These are phyloP conservation scores for Lentinula raphanica DNA, from an alignment of 768 basidiomycete genomes.

Conservation along the genomic window DNA sequence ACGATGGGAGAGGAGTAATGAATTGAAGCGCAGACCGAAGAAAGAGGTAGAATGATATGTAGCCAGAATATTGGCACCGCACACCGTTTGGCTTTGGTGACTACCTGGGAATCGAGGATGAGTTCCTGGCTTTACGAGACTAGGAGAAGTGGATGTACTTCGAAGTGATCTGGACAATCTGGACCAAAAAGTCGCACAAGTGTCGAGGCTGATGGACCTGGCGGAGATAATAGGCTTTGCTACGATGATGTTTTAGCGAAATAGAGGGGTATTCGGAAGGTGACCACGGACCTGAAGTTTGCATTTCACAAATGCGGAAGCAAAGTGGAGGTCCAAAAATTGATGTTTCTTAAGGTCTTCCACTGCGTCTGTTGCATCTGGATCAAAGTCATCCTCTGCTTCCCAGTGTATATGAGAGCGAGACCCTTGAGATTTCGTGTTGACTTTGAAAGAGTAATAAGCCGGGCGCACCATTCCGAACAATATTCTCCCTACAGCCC, in stretches of 20 bases:
- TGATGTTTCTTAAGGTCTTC: constrained; percentile 85
- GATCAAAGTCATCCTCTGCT: constrained; percentile 83
- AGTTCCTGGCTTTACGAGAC: background rate
- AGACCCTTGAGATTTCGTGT: background rate
- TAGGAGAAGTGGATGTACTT: constrained; percentile 41
- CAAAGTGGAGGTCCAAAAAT: constrained; percentile 87
- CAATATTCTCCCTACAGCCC: constrained; percentile 66
- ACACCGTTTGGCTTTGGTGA: constrained; percentile 89
- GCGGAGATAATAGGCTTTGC: constrained; percentile 92
- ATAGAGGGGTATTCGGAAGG: background rate
- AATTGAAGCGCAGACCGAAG: constrained; percentile 81
- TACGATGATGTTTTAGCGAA: constrained; percentile 18
- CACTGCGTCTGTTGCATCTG: constrained; percentile 78
- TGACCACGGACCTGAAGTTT: constrained; percentile 65
- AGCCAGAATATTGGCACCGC: constrained; percentile 89
- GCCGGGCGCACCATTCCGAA: constrained; percentile 69
- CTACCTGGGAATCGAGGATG: constrained; percentile 57
- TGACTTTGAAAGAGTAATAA: constrained; percentile 1
- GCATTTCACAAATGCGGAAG: constrained; percentile 82
- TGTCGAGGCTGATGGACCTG: constrained; percentile 98
- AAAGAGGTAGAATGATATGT: constrained; percentile 77
- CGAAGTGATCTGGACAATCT: constrained; percentile 67
- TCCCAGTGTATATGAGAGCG: constrained; percentile 65
- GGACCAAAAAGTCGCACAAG: constrained; percentile 87
- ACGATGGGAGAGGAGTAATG: constrained; percentile 60